Base-by-base conservation (phyloP, 495 filamentous ascomycete species). In the Penicillium soppii region DNA sequence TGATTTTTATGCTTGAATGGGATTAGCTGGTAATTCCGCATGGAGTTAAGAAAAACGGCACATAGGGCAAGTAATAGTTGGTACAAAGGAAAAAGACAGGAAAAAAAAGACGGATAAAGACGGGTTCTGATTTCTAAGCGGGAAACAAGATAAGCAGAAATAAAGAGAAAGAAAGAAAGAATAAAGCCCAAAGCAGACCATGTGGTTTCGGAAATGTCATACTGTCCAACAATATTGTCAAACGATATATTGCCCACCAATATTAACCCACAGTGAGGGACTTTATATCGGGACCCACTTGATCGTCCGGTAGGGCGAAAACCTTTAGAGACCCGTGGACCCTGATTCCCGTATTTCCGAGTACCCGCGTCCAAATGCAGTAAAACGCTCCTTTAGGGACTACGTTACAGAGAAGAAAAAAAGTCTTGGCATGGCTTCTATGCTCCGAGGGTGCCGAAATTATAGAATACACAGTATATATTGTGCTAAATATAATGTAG, bases 221-320 rank as follows among this genome's bases (percentile, higher is more conserved):
- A n/a, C n/a, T n/a, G 4, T 21, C 39, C 4, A 9, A 19, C 8
- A 42, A 26, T 26, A 5, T 42, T 20, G 25, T 42, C 25, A 21
- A 45, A 33, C 42, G 32, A 16, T 36, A n/a, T n/a, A n/a, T n/a
- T n/a, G 4, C 37, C 39, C 4, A 9, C 8, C 8, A 42, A 26
- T 26, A 5, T 42, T 20, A 42, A 25, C 25, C 21, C 33, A 33
- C 42, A 21, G 16, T 39, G 35, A 48, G 36, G 47, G 36, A 49
- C 19, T 32, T 41, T 39, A 49, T 41, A 49, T 41, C 19, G 19
- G 8, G 47, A 39, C 47, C 47, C 47, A 41, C 47, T 6, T 49
- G 47, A 49, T 49, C 47, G 47, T 49, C 46, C 35, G 36, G 41
- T 44, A 44, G 42, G 26, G 37, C 46, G 25, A 38, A 22, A 49